A percentile compares a stretch with the other conserved stretches of the same genome.
phyloP scores from a whole-genome alignment of 371 early-diverging fungal species.

The Quaeritorhiza haematococci region DNA sequence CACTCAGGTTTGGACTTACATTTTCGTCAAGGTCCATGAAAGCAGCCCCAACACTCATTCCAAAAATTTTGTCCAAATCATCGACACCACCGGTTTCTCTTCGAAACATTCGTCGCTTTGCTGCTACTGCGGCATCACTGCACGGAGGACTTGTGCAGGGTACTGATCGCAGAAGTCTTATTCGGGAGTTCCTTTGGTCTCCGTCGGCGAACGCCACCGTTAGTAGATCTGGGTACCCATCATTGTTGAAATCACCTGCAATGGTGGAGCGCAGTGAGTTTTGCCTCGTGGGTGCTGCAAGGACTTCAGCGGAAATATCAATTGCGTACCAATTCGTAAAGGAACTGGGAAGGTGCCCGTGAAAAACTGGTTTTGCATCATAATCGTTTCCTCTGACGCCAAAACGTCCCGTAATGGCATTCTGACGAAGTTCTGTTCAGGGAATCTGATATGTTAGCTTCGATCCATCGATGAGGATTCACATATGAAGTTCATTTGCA shows the following conservation, averaged over 20 bases:
- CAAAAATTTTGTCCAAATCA: conserved; percentile 39
- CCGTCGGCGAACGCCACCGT: no score
- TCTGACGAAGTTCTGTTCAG: no score
- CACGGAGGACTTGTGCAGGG: conserved; percentile 51
- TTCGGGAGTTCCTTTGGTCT: conserved; percentile 32
- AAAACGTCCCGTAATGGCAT: not conserved
- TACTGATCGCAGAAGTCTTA: conserved; percentile 55
- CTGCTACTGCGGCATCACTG: conserved; percentile 26
- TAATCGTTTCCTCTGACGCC: not conserved
- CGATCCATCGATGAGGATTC: no score
- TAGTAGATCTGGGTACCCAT: conserved; percentile 88
- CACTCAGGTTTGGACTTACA: no score
- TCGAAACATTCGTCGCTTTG: conserved; percentile 52
- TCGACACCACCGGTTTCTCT: conserved; percentile 57
- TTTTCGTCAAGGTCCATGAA: conserved; percentile 87
- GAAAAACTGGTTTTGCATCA: conserved; percentile 1
- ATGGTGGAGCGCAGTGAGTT: conserved; percentile 9
- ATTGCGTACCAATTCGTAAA: conserved; percentile 23
- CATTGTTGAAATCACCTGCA: conserved; percentile 83
- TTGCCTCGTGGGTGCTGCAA: conserved; percentile 53
- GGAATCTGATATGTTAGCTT: no score
- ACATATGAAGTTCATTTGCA: no score
- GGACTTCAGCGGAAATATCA: no score
- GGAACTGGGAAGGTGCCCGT: conserved; percentile 16
- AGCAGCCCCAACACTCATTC: conserved; percentile 54